Conservation (phyloP, 2,329 filamentous ascomycete species). For the Colletotrichum horii region DNA sequence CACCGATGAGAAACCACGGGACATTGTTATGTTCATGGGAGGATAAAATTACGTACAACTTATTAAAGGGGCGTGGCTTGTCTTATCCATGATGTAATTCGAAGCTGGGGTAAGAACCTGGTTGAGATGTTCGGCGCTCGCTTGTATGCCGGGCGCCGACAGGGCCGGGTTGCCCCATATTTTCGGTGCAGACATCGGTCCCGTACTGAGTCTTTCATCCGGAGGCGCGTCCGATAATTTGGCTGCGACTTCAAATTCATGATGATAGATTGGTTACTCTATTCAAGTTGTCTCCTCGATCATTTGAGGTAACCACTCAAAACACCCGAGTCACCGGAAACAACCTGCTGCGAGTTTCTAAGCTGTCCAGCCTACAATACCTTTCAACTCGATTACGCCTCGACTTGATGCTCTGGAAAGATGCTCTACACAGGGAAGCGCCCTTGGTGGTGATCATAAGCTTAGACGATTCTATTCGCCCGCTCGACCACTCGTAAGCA, state of each 20-base stretch:
- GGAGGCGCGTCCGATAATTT: not conserved
- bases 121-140: not conserved
- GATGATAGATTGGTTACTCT: not conserved
- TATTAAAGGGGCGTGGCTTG: not conserved
- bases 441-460: not conserved
- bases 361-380: not conserved
- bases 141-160: not conserved
- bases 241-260: not conserved
- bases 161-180: not conserved
- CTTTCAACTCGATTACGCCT: not conserved
- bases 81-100: not conserved
- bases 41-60: not conserved
- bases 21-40: not conserved
- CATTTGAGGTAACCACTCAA: not conserved
- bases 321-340: not conserved
- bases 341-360: too few relatives aligned
- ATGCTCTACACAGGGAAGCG: not conserved
- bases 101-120: rapidly evolving
- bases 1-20: not conserved
- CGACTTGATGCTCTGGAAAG: not conserved
- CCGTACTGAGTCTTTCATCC: not conserved
- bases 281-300: not conserved
- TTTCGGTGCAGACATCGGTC: not conserved
- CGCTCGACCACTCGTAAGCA: not conserved
- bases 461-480: not conserved